phyloP scores from a whole-genome alignment of 2,329 filamentous ascomycete species.

The Ascochyta lentis region DNA sequence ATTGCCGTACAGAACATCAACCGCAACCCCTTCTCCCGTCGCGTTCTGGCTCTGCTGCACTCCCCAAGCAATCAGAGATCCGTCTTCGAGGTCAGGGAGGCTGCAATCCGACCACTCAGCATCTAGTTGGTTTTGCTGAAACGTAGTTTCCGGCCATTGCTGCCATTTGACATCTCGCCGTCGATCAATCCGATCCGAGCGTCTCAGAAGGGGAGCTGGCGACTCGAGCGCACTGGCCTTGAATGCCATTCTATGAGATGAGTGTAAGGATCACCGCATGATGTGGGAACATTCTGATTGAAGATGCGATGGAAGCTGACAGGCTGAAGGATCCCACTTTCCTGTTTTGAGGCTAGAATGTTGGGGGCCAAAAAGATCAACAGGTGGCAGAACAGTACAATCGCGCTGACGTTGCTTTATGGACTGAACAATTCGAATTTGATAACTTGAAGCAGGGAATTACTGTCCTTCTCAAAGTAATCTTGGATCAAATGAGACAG shows the following conservation, averaged over 20 bases:
- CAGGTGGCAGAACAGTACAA: no score
- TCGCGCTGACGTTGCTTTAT: no score
- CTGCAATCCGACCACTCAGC: not conserved
- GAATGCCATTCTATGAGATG: not conserved
- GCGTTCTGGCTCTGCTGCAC: not conserved
- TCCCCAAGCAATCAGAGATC: not conserved
- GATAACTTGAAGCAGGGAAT: no score
- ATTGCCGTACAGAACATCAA: not conserved
- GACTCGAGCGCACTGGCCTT: not conserved
- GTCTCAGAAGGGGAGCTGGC: no score
- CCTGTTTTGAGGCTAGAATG: constrained; percentile 2
- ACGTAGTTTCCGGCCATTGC: not conserved
- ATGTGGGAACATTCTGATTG: no score
- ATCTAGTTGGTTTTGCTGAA: not conserved
- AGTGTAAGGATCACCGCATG: not conserved
- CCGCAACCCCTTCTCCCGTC: not conserved
- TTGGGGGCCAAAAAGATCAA: constrained; percentile 4
- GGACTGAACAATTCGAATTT: no score
- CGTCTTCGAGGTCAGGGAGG: constrained; percentile 3
- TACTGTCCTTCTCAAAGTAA: no score
- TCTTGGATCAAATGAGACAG: no score
- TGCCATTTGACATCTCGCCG: constrained; percentile 1
- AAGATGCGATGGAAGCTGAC: not conserved
- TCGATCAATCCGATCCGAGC: not conserved
- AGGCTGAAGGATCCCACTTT: not conserved